These are phyloP conservation scores for Glonium stellatum DNA, from an alignment of 495 filamentous ascomycete genomes.

Conservation along the genomic window DNA sequence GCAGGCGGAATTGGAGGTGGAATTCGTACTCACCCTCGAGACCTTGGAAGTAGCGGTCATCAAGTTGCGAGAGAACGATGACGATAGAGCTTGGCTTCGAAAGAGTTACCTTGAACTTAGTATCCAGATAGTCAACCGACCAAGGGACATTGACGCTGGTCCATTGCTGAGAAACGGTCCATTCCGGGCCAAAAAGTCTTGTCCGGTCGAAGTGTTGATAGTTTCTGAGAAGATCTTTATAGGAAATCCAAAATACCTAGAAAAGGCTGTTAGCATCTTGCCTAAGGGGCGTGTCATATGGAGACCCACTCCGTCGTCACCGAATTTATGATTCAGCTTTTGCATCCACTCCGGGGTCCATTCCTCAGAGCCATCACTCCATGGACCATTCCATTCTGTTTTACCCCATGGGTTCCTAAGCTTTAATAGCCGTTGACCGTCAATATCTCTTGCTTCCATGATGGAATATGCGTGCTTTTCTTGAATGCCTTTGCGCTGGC, in stretches of 20 bases:
- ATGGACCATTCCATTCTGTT: constrained; percentile 57
- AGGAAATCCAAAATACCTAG: constrained; percentile 60
- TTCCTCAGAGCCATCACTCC: constrained; percentile 72
- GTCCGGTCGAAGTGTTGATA: constrained; percentile 81
- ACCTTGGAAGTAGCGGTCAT: constrained; percentile 77
- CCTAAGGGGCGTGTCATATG: too few relatives aligned
- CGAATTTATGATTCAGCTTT: constrained; percentile 72
- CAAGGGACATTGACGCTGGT: constrained; percentile 77
- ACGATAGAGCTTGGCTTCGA: constrained; percentile 62
- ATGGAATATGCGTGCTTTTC: constrained; percentile 87
- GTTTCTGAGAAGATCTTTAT: constrained; percentile 74
- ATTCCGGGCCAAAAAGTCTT: constrained; percentile 76
- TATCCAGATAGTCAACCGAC: constrained; percentile 76
- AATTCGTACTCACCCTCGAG: constrained; percentile 78
- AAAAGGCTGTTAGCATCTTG: constrained; percentile 20
- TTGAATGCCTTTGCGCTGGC: constrained; percentile 63
- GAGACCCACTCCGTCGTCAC: constrained; percentile 62
- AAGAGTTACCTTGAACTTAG: constrained; percentile 69
- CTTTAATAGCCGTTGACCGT: constrained; percentile 65
- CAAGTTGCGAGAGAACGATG: constrained; percentile 75
- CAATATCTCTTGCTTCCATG: constrained; percentile 70
- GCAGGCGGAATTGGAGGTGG: constrained; percentile 69
- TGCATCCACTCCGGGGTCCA: constrained; percentile 87
- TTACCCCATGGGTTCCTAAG: constrained; percentile 87
- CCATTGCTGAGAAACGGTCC: constrained; percentile 81